A percentile compares a stretch with the other conserved stretches of the same genome.
These are phyloP conservation scores for Penicillium paneum DNA, from an alignment of 2,329 filamentous ascomycete genomes.

Conservation along the genomic window DNA sequence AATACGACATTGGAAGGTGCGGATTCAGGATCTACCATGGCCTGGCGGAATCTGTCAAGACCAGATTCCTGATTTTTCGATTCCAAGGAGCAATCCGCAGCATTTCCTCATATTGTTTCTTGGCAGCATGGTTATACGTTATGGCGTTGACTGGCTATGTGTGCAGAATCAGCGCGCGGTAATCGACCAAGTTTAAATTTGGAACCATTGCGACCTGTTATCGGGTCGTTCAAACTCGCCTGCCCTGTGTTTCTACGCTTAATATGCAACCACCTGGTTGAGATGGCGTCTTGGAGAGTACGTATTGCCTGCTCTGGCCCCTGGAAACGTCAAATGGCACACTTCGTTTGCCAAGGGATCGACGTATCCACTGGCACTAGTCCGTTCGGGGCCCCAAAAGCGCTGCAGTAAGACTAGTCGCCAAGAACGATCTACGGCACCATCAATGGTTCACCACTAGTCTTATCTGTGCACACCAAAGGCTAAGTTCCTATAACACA, in stretches of 20 bases:
- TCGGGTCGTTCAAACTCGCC: too few relatives aligned
- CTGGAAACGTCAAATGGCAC: slow-evolving; percentile 4
- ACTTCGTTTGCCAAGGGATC: slow-evolving; percentile 21
- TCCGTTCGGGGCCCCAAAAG: slow-evolving; percentile 8
- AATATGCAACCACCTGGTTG: not conserved
- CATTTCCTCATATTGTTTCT: not conserved
- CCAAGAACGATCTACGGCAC: slow-evolving; percentile 14
- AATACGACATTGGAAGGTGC: not conserved
- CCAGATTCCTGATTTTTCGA: not conserved
- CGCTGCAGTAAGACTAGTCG: slow-evolving; percentile 9
- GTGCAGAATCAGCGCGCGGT: not conserved
- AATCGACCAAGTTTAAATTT: not conserved
- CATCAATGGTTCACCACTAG: slow-evolving; percentile 12
- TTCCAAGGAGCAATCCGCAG: not conserved
- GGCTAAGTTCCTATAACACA: slow-evolving; percentile 10
- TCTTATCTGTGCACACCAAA: slow-evolving; percentile 8
- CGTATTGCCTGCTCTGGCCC: slow-evolving; percentile 5
- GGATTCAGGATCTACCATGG: not conserved
- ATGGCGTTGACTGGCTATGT: not conserved
- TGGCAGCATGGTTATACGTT: slow-evolving; percentile 3
- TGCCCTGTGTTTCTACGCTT: not conserved
- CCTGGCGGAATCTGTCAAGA: not conserved
- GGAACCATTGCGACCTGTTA: not conserved
- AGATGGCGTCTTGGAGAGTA: not conserved
- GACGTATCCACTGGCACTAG: slow-evolving; percentile 11